Evolutionary conservation across 495 filamentous ascomycete species (phyloP).

Genomic region (Penicillium silybi): DNA sequence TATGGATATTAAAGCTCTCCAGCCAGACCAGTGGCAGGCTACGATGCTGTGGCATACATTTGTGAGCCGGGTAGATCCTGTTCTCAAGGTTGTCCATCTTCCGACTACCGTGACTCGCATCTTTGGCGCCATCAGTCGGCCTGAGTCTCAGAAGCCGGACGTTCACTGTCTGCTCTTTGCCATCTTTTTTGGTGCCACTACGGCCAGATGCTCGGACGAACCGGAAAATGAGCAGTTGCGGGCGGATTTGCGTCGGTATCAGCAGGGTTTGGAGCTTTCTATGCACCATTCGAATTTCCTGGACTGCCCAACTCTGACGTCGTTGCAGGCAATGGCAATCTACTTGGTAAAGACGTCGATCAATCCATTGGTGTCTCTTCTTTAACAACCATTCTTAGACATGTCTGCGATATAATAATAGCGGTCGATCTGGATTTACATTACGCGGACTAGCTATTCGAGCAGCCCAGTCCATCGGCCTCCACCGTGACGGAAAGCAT

Average conservation of each 20-base stretch:
- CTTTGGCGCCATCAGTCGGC: constrained; percentile 34
- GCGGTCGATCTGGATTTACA: constrained; percentile 41
- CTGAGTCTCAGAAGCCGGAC: constrained; percentile 28
- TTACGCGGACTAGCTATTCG: constrained; percentile 44
- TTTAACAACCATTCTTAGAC: constrained; percentile 23
- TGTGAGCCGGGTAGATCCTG: constrained; percentile 32
- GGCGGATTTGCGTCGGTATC: constrained; percentile 27
- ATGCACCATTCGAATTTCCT: constrained; percentile 27
- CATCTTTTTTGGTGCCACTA: constrained; percentile 40
- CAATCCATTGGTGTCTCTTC: no score
- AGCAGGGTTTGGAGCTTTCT: constrained; percentile 29
- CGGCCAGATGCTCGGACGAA: constrained; percentile 28
- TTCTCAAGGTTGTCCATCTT: constrained; percentile 43
- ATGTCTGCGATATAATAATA: constrained; percentile 40
- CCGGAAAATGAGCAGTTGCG: constrained; percentile 22
- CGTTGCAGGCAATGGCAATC: constrained; percentile 34
- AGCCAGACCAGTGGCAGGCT: constrained; percentile 24
- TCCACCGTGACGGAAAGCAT: constrained; percentile 42
- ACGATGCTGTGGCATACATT: constrained; percentile 32
- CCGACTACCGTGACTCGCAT: constrained; percentile 32
- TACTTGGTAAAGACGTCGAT: constrained; percentile 22
- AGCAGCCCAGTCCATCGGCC: constrained; percentile 47
- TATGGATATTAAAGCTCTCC: constrained; percentile 15
- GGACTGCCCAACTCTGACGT: constrained; percentile 30
- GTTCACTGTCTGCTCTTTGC: constrained; percentile 41